Evolutionary conservation across 108 stramenopile species (phyloP).

Genomic region (Pseudonitzschia pungens): DNA sequence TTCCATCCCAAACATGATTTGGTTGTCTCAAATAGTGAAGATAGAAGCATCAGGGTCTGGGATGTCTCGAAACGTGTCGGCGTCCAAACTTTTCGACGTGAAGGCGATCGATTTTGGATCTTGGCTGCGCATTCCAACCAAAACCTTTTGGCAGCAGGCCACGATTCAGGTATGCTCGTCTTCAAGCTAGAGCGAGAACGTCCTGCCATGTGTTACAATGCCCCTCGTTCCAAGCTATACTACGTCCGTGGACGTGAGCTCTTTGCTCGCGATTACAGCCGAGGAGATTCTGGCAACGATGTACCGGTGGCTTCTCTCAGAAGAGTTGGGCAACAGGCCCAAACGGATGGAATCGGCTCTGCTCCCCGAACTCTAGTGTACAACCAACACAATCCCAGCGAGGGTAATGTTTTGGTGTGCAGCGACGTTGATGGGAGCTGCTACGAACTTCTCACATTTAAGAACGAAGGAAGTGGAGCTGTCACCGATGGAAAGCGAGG

Average conservation of each 20-base stretch:
- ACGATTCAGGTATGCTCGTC: conserved; percentile 99
- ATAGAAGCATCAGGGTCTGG: conserved; percentile 98
- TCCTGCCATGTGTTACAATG: conserved; percentile 83
- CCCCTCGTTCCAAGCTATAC: conserved; percentile 75
- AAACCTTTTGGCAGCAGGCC: conserved; percentile 98
- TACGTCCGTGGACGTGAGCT: conserved; percentile 97
- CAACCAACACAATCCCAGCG: conserved; percentile 94
- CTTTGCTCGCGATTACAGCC: conserved; percentile 88
- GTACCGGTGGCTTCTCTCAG: conserved; percentile 89
- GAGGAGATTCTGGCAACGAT: conserved; percentile 75
- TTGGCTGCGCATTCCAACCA: conserved; percentile 91
- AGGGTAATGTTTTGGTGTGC: conserved; percentile 90
- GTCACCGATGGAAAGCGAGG: conserved; percentile 94
- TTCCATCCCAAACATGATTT: conserved; percentile 99
- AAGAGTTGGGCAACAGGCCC: conserved; percentile 88
- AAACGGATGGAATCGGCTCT: conserved; percentile 90
- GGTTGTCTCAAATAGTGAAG: conserved; percentile 97
- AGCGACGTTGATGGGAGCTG: conserved; percentile 92
- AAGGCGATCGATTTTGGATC: conserved; percentile 99
- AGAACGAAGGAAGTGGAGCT: conserved; percentile 68
- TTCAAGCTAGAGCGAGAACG: conserved; percentile 99
- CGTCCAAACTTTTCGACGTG: conserved; percentile 97
- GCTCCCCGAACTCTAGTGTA: conserved; percentile 90
- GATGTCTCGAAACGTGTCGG: conserved; percentile 97
- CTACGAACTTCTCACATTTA: conserved; percentile 95